Percentiles rank a stretch among this genome's conserved stretches.
phyloP scores from a whole-genome alignment of 495 filamentous ascomycete genomes.

The Penicillium salamii region DNA sequence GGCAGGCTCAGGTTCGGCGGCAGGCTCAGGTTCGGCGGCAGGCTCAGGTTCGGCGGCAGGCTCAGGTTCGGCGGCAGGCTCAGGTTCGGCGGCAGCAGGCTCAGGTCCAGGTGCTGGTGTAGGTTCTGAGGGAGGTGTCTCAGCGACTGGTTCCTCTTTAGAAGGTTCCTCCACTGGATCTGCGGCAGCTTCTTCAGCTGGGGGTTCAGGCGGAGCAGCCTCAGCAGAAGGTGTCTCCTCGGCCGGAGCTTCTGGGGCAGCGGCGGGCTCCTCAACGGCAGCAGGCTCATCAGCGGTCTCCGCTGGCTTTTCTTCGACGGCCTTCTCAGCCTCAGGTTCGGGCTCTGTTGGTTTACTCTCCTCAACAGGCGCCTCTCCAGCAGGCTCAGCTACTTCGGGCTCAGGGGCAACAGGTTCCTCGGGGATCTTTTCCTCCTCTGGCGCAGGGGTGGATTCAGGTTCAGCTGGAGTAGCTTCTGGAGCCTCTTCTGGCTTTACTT shows the following conservation, averaged over 20 bases:
- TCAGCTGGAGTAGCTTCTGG: neutral
- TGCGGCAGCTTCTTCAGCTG: conserved; percentile 9
- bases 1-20: neutral
- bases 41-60: neutral
- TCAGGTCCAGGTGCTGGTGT: neutral
- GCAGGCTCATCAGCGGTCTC: conserved; percentile 1
- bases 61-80: neutral
- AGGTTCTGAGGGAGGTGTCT: conserved; percentile 2
- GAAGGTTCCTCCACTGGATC: neutral
- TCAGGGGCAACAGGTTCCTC: conserved; percentile 13
- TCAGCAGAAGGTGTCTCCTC: conserved; percentile 6
- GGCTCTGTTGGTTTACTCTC: conserved; percentile 1
- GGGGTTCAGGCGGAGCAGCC: conserved; percentile 4
- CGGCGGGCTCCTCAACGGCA: conserved; percentile 4
- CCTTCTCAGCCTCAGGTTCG: conserved; percentile 7
- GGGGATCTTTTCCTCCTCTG: conserved; percentile 6
- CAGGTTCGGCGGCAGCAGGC: neutral
- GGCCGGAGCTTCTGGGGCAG: conserved; percentile 4
- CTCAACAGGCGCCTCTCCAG: conserved; percentile 9
- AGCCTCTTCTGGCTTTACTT: neutral
- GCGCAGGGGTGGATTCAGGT: neutral
- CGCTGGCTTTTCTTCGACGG: conserved; percentile 3
- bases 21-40: conserved; percentile 9
- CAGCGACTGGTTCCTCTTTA: neutral
- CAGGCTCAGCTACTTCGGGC: conserved; percentile 7